phyloP scores from a whole-genome alignment of 257 asterid genomes.

The Knoxia roxburghii region DNA sequence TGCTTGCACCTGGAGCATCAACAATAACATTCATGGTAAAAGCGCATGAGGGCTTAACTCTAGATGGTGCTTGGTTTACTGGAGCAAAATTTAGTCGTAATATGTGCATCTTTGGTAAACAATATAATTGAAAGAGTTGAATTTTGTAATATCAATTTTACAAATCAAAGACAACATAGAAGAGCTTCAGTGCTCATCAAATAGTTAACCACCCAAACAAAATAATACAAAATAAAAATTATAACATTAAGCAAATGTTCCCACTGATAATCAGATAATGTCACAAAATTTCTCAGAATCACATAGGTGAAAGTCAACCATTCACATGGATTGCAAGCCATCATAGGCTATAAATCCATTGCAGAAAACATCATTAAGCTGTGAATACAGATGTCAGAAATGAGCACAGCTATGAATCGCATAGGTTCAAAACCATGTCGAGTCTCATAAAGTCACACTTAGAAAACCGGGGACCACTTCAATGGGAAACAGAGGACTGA shows the following conservation, averaged over 20 bases:
- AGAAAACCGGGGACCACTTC: too few relatives aligned
- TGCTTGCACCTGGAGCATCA: constrained; percentile 72
- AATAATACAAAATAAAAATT: too few relatives aligned
- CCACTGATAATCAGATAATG: too few relatives aligned
- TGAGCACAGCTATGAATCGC: too few relatives aligned
- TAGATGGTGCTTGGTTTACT: neutral
- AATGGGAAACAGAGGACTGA: neutral
- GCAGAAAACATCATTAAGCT: neutral
- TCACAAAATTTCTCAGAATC: neutral
- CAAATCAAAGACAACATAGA: neutral
- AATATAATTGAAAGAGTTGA: too few relatives aligned
- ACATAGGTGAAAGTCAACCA: neutral
- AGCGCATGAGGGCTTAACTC: neutral
- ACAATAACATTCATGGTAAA: neutral
- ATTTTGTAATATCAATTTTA: too few relatives aligned
- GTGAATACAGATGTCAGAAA: too few relatives aligned
- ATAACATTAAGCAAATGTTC: neutral
- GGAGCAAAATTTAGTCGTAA: too few relatives aligned
- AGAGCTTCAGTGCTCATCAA: neutral
- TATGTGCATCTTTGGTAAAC: neutral
- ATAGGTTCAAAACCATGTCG: too few relatives aligned
- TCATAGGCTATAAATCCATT: neutral
- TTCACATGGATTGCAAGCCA: neutral
- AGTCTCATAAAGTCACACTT: too few relatives aligned
- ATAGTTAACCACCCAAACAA: neutral